Conservation (phyloP, 1,284 basidiomycete species). For the Albatrellus sp. region DNA sequence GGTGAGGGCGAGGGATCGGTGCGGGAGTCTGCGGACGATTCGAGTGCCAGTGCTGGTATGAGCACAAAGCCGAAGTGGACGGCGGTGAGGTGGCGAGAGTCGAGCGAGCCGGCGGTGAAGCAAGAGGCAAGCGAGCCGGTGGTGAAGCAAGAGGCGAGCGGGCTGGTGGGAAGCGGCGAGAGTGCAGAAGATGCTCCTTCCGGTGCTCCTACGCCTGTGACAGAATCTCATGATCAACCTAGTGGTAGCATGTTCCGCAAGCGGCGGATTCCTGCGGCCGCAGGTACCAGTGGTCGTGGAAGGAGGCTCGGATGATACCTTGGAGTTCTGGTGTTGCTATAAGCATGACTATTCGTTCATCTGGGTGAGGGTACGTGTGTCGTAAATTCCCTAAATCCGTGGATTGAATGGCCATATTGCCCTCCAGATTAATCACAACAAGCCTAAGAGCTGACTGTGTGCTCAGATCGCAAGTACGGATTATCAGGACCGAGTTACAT, state of each 20-base stretch:
- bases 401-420: too few relatives aligned
- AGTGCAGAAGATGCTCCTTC: constrained; percentile 11
- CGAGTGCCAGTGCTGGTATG: constrained; percentile 3
- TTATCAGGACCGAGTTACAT: too few relatives aligned
- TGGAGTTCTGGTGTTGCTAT: too few relatives aligned
- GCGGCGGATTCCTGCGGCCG: constrained; percentile 24
- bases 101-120: constrained; percentile 13
- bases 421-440: too few relatives aligned
- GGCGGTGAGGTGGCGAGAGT: constrained; percentile 25
- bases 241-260: constrained; percentile 29
- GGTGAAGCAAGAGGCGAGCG: constrained; percentile 1
- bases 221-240: constrained; percentile 10
- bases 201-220: constrained; percentile 5
- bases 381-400: too few relatives aligned
- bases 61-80: constrained; percentile 22
- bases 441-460: too few relatives aligned
- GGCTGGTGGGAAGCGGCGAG: constrained; percentile 1
- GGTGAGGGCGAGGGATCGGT: not conserved
- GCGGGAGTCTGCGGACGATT: constrained; percentile 1
- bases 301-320: constrained; percentile 9
- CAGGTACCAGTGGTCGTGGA: constrained; percentile 18
- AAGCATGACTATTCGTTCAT: too few relatives aligned
- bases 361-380: too few relatives aligned
- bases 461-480: too few relatives aligned
- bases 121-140: not conserved